Base-by-base conservation (phyloP, 371 early-diverging fungal genomes). In the Mucor indicus region DNA sequence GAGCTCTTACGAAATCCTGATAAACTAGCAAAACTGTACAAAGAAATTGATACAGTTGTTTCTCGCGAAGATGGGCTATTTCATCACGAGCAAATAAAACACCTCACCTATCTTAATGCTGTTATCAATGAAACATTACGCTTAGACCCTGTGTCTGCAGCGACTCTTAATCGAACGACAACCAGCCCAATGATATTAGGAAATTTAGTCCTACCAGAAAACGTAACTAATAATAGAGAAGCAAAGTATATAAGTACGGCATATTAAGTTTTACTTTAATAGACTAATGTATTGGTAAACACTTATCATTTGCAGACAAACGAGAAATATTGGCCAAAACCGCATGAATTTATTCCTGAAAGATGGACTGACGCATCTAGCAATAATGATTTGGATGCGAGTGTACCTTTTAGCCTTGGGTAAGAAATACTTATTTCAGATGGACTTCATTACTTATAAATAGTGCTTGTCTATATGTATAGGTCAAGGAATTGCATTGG, bases 401-500 rank as follows among this genome's bases (percentile, higher is more conserved):
- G 60, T 35, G 66, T 55, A 20, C 69, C 75, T 2, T 77, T 77
- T 47, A 66, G 67, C 36, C 46, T 48, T 19, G 71, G 70, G n/a
- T n/a, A n/a, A n/a, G n/a, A n/a, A n/a, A n/a, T n/a, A n/a, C n/a
- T n/a, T n/a, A n/a, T n/a, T n/a, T n/a, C n/a, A n/a, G n/a, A n/a
- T n/a, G n/a, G n/a, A n/a, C n/a, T n/a, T n/a, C n/a, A n/a, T n/a
- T n/a, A n/a, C n/a, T n/a, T n/a, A n/a, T n/a, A n/a, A n/a, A n/a
- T n/a, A n/a, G n/a, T n/a, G n/a, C n/a, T n/a, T n/a, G n/a, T n/a
- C n/a, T n/a, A n/a, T n/a, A n/a, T n/a, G n/a, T n/a, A 29, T 48
- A 60, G 66, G n/a, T n/a, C n/a, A n/a, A n/a, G n/a, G n/a, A n/a
- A n/a, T n/a, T n/a, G n/a, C n/a, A n/a, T n/a, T n/a, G n/a, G n/a